Conservation (phyloP, 805 yeast genomes). For the Hanseniaspora pseudoguilliermondii region DNA sequence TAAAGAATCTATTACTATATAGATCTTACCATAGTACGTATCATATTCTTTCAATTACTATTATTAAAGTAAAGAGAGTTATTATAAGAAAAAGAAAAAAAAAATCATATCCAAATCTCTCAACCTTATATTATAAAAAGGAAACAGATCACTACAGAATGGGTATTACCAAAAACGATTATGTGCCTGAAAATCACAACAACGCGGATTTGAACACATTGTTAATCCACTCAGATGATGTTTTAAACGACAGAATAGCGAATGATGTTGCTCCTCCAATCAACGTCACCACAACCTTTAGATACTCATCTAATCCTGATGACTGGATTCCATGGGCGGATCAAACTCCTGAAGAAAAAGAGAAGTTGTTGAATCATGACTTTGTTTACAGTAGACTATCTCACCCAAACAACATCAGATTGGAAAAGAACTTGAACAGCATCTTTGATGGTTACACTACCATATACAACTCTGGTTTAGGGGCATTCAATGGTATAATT, state of each 20-base stretch:
- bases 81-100: no score
- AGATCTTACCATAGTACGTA: no score
- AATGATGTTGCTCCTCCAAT: constrained; percentile 67
- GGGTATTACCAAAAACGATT: constrained; percentile 12
- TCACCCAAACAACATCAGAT: constrained; percentile 59
- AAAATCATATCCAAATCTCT: neutral
- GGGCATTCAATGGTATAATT: constrained; percentile 69
- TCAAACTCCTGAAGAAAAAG: constrained; percentile 12
- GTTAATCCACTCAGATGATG: constrained; percentile 62
- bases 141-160: neutral
- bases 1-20: no score
- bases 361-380: constrained; percentile 18
- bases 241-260: constrained; percentile 33
- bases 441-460: constrained; percentile 55
- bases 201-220: constrained; percentile 29
- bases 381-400: constrained; percentile 55
- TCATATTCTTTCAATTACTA: no score
- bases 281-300: constrained; percentile 66
- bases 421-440: constrained; percentile 50
- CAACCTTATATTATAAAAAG: neutral
- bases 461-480: constrained; percentile 63
- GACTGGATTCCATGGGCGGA: constrained; percentile 39
- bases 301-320: constrained; percentile 39
- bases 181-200: constrained; percentile 27
- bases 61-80: no score